phyloP scores from a whole-genome alignment of 75 land plant genomes.

The Cunninghamia lanceolata region DNA sequence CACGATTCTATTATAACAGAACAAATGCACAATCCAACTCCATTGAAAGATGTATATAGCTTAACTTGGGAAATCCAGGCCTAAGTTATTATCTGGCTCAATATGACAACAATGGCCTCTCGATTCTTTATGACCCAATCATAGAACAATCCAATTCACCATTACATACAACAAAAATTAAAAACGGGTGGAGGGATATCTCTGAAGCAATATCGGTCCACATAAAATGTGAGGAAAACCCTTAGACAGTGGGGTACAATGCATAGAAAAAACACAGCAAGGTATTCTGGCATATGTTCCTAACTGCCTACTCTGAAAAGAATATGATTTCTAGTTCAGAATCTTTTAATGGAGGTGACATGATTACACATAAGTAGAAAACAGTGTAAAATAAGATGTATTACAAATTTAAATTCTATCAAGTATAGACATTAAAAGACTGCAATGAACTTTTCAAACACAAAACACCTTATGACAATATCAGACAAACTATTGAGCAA shows the following conservation, averaged over 20 bases:
- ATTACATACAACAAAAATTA: neutral
- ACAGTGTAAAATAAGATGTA: neutral
- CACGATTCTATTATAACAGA: too few species aligned
- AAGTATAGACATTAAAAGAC: neutral
- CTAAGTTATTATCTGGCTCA: neutral
- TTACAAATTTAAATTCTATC: neutral
- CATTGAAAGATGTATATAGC: too few species aligned
- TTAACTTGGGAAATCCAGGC: too few species aligned
- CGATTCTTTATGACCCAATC: neutral
- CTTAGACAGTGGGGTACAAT: neutral
- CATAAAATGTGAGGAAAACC: neutral
- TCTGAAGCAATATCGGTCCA: neutral
- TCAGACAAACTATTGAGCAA: neutral
- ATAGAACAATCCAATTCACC: neutral
- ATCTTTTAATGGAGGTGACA: neutral
- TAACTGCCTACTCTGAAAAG: neutral
- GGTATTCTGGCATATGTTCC: neutral
- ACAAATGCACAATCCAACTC: too few species aligned
- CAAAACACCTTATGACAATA: neutral
- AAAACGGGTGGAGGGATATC: neutral
- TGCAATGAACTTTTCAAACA: neutral
- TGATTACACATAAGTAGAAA: neutral
- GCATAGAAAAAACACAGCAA: neutral
- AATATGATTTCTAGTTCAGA: neutral
- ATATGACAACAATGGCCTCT: neutral